Evolutionary conservation across 106 monocot genomes (phyloP).

Genomic region (Allium cepa): DNA sequence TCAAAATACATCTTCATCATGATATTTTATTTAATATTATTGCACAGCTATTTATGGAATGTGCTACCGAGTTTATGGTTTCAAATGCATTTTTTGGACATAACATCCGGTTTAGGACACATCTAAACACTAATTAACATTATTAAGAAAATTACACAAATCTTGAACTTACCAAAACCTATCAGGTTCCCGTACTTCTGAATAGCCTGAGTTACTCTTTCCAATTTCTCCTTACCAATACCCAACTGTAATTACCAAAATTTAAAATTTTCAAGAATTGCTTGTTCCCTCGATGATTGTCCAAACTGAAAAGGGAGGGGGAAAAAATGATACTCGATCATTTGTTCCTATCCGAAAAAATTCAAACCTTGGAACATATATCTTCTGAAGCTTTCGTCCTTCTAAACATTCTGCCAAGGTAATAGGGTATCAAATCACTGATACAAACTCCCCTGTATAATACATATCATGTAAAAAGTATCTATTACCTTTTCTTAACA

Average conservation of each 20-base stretch:
- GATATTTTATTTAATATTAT: too few species aligned
- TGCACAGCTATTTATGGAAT: too few species aligned
- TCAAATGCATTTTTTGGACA: too few species aligned
- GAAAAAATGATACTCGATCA: background rate
- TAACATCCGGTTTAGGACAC: too few species aligned
- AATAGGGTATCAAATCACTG: conserved; percentile 91
- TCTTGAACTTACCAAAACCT: conserved; percentile 69
- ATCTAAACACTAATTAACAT: too few species aligned
- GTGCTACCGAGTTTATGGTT: too few species aligned
- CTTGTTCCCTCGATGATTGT: too few species aligned
- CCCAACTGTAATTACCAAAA: conserved; percentile 39
- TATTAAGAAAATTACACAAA: too few species aligned
- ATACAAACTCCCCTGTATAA: conserved; percentile 86
- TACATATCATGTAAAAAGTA: too few species aligned
- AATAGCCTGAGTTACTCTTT: conserved; percentile 42
- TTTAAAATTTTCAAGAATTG: too few species aligned
- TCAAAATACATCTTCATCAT: too few species aligned
- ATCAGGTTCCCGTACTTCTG: conserved; percentile 85
- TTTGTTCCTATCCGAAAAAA: background rate
- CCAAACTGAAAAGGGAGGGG: background rate
- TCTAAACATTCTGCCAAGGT: conserved; percentile 70
- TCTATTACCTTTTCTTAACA: background rate
- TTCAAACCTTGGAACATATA: conserved; percentile 67
- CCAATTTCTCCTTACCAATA: conserved; percentile 62
- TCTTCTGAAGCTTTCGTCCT: conserved; percentile 65